Evolutionary conservation across 2,329 filamentous ascomycete genomes (phyloP), one percentile per base, ranked within the genome.

Genomic region (Macrophomina phaseolina): DNA sequence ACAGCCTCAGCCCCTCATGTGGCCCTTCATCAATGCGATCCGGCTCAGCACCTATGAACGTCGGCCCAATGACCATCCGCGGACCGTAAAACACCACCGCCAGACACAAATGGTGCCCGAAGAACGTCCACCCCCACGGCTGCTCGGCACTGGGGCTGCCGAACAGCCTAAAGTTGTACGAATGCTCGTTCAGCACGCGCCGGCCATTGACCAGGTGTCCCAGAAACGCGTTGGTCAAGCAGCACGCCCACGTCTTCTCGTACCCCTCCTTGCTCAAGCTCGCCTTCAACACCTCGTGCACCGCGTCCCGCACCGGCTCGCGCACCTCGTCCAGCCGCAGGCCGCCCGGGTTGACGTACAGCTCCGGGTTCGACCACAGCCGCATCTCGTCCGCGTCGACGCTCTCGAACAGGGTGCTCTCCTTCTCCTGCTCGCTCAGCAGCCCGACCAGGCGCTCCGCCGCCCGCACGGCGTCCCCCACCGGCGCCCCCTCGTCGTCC

Each of bases 11-110:
- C 6, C 90, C 91, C 1, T 79, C 78, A 75, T 87, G 84, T 0
- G 84, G 84, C 0, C 90, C 90, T 0, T 78, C 76, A 70, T 93
- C 91, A 71, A 93, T 91, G 42, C 89, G 73, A 71, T 94, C 93
- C 0, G 91, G 91, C 77, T 94, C 91, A 0, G 91, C 91, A 65
- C 91, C 91, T 0, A 90, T 92, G 77, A 94, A 94, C 79, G 89
- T 91, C 0, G 91, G 91, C 0, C 87, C 88, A 2, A 92, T 82
- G 52, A 92, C 81, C 60, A 93, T 88, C 75, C 92, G 89, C 0
- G 80, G 77, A 38, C 82, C 82, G 73, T 89, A 85, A 65, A 93
- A 82, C 73, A 93, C 90, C 28, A 91, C 83, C 71, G 89, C 89
- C 2, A 94, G 82, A 70, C 90, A 92, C 2, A 94, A 82, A 71